phyloP scores from a whole-genome alignment of 495 filamentous ascomycete genomes.

The Xylaria longipes region DNA sequence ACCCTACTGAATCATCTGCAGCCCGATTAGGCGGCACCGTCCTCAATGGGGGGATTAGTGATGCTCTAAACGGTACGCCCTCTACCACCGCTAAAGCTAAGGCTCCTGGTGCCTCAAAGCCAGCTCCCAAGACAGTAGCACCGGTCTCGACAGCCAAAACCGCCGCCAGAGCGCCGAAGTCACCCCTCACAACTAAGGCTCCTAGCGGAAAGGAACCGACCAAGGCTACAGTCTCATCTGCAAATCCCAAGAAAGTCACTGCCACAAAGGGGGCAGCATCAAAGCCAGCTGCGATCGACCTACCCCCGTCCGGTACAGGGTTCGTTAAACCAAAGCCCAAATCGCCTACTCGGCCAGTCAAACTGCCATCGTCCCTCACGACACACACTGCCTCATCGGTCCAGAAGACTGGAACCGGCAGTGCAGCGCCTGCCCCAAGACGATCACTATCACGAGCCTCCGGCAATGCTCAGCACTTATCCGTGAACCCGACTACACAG shows the following conservation, averaged over 20 bases:
- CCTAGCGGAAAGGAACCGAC: conserved; percentile 44
- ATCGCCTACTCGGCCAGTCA: conserved; percentile 69
- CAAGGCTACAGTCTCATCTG: conserved; percentile 36
- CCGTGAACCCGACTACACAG: conserved; percentile 29
- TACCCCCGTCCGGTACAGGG: conserved; percentile 45
- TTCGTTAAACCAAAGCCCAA: conserved; percentile 65
- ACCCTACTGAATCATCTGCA: conserved; percentile 37
- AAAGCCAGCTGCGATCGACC: conserved; percentile 44
- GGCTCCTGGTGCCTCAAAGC: conserved; percentile 31
- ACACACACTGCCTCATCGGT: conserved; percentile 68
- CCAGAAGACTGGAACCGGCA: conserved; percentile 55
- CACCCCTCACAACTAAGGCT: conserved; percentile 42
- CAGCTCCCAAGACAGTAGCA: conserved; percentile 35
- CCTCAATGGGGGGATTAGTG: conserved; percentile 24
- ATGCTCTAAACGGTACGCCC: conserved; percentile 20
- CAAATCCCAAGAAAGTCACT: conserved; percentile 40
- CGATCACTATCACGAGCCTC: conserved; percentile 48
- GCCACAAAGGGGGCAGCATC: conserved; percentile 27
- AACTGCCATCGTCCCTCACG: conserved; percentile 65
- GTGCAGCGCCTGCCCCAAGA: conserved; percentile 32
- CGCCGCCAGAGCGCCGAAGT: conserved; percentile 45
- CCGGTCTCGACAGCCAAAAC: conserved; percentile 46
- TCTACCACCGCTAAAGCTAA: conserved; percentile 30
- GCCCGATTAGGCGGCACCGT: conserved; percentile 30
- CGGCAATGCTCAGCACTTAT: conserved; percentile 35